Evolutionary conservation across 768 basidiomycete species (phyloP).

Genomic region (Trametes sanguinea): DNA sequence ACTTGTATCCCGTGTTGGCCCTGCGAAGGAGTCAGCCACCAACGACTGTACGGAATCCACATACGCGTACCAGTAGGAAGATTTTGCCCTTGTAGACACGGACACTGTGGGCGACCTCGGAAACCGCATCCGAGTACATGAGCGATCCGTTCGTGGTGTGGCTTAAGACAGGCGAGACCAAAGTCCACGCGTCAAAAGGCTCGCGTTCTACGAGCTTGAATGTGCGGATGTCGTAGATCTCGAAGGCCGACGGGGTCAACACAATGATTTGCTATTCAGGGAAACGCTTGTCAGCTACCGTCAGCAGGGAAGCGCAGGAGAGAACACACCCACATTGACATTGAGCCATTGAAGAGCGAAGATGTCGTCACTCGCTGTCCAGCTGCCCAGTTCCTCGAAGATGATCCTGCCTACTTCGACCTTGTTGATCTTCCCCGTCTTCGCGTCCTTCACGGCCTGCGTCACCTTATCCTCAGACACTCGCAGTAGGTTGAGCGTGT

Average conservation of each 20-base stretch:
- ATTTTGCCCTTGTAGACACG: constrained; percentile 87
- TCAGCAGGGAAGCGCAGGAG: constrained; percentile 7
- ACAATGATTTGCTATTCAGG: constrained; percentile 64
- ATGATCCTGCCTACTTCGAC: constrained; percentile 66
- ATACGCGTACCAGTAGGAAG: constrained; percentile 73
- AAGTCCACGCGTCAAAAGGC: constrained; percentile 53
- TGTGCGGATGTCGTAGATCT: constrained; percentile 67
- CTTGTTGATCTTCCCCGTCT: constrained; percentile 59
- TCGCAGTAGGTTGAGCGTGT: constrained; percentile 59
- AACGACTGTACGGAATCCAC: background rate
- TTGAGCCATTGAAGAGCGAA: constrained; percentile 88
- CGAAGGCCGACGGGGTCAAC: constrained; percentile 57
- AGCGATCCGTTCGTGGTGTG: constrained; percentile 49
- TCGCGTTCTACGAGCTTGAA: constrained; percentile 63
- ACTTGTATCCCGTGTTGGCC: constrained; percentile 67
- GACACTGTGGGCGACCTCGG: constrained; percentile 68
- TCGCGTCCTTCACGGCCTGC: constrained; percentile 51
- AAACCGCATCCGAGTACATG: constrained; percentile 50
- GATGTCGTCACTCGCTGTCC: constrained; percentile 62
- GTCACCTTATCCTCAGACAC: constrained; percentile 61
- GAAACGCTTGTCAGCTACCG: background rate
- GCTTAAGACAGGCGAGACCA: constrained; percentile 56
- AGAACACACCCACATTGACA: constrained; percentile 67
- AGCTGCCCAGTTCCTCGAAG: constrained; percentile 61
- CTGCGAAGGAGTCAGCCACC: constrained; percentile 38